Evolutionary conservation across 768 basidiomycete species (phyloP), one percentile per base, ranked within the genome.

Genomic region (Tephrocybe rancida): DNA sequence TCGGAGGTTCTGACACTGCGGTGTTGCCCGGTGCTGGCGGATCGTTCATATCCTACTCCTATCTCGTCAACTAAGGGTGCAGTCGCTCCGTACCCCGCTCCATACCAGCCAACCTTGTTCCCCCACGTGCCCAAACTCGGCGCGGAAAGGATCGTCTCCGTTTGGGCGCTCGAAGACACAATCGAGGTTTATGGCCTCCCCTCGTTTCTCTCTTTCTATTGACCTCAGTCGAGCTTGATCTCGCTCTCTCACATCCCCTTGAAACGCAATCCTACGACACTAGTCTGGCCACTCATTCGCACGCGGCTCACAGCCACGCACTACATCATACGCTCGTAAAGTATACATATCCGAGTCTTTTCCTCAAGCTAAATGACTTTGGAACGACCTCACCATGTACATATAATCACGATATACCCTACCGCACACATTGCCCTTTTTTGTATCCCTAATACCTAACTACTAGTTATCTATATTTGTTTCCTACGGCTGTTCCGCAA

Each of bases 11-110:
- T 1, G 43, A 44, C 38, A 38, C 38, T 14, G 13, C 46, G 13
- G 10, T 30, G 7, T 37, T 21, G 26, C 26, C 47, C 18, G 58
- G 46, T 8, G 24, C 30, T 14, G 47, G 43, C 19, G 51, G 50
- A 22, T 18, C 44, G 9, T 59, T 43, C 51, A 37, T 43, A 13
- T 52, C 42, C 2, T 56, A 56, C 44, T 52, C 54, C 19, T 48
- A 52, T 30, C 30, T 55, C n/a, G 38, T 45, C 30, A 55, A 44
- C 13, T 59, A 54, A 39, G 29, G 16, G 11, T n/a, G 18, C 16
- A 5, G 18, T 32, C 25, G 34, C 8, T 13, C 11, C 27, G 14
- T 3, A 2, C 27, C 27, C 18, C 11, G 5, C 27, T 7, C 26
- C 29, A 24, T 30, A 8, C 27, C 48, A 16, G 8, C 38, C 24